Percentiles rank a stretch among this genome's conserved stretches.
Evolutionary conservation across 2,329 filamentous ascomycete genomes (phyloP).

Genomic region (Stagonosporopsis chrysanthemi): DNA sequence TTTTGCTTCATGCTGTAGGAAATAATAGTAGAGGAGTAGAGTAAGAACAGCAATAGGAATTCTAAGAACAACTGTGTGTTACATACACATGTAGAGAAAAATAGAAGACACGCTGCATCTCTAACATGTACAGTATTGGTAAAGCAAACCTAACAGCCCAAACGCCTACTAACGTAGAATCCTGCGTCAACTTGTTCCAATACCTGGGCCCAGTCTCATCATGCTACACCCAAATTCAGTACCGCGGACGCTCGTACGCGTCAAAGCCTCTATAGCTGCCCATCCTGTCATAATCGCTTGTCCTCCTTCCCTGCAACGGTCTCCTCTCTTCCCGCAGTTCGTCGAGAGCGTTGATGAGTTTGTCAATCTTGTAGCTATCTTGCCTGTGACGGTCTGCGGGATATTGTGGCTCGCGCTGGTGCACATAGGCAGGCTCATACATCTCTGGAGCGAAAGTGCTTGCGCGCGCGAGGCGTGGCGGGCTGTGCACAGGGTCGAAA

Average conservation of each 20-base stretch:
- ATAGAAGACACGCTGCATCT: background rate
- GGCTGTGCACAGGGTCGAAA: slow-evolving; percentile 13
- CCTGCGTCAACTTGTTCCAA: background rate
- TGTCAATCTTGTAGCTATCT: background rate
- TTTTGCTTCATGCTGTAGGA: no score
- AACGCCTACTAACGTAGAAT: slow-evolving; percentile 1
- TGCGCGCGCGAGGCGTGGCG: slow-evolving; percentile 19
- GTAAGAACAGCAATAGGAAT: no score
- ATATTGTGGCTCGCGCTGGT: slow-evolving; percentile 1
- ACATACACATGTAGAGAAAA: no score
- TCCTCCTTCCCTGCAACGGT: slow-evolving; percentile 6
- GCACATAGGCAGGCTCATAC: slow-evolving; percentile 4
- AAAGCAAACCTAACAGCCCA: background rate
- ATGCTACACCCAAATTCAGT: background rate
- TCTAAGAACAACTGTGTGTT: no score
- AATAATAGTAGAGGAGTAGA: no score
- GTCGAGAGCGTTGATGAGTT: slow-evolving; percentile 7
- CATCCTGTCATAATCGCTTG: slow-evolving; percentile 8
- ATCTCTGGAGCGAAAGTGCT: slow-evolving; percentile 15
- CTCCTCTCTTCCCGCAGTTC: slow-evolving; percentile 9
- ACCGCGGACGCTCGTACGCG: slow-evolving; percentile 4
- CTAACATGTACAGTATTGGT: background rate
- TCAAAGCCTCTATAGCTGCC: slow-evolving; percentile 6
- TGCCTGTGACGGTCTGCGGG: background rate
- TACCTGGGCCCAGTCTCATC: background rate